phyloP scores from a whole-genome alignment of 1,139 yeast species.

The Ashbya aceris region DNA sequence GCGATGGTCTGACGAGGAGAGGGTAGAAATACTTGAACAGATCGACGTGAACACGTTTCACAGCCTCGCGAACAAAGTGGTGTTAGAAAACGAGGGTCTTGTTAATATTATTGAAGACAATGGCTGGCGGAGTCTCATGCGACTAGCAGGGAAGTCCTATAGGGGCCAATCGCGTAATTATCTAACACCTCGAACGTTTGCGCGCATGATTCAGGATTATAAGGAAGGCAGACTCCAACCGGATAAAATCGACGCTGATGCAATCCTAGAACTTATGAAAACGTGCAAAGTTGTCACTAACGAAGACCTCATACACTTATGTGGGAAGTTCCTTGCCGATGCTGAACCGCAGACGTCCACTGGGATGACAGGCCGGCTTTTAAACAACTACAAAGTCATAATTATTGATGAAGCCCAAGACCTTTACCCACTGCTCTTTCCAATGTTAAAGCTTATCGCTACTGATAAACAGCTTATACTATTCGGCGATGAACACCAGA shows the following conservation, averaged over 20 bases:
- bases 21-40: slow-evolving; percentile 25
- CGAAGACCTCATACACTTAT: slow-evolving; percentile 34
- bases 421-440: slow-evolving; percentile 44
- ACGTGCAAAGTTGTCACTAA: slow-evolving; percentile 35
- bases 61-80: slow-evolving; percentile 44
- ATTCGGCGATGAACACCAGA: slow-evolving; percentile 70
- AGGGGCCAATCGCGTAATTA: not conserved
- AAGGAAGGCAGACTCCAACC: slow-evolving; percentile 30
- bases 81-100: slow-evolving; percentile 35
- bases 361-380: slow-evolving; percentile 12
- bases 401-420: slow-evolving; percentile 76
- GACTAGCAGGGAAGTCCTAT: slow-evolving; percentile 20
- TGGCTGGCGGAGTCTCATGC: slow-evolving; percentile 40
- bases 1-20: slow-evolving; percentile 4
- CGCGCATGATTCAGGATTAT: slow-evolving; percentile 23
- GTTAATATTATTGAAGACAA: slow-evolving; percentile 40
- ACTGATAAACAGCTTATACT: slow-evolving; percentile 44
- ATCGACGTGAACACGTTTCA: slow-evolving; percentile 54
- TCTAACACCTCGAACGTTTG: not conserved
- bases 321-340: slow-evolving; percentile 10
- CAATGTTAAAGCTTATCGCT: slow-evolving; percentile 36
- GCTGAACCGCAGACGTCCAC: slow-evolving; percentile 6
- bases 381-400: slow-evolving; percentile 31
- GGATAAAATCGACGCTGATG: slow-evolving; percentile 8
- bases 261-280: slow-evolving; percentile 27